Percentiles rank a stretch among this genome's conserved stretches.
These are phyloP conservation scores for Pseudozyma pruni DNA, from an alignment of 1,284 basidiomycete species.

Conservation along the genomic window DNA sequence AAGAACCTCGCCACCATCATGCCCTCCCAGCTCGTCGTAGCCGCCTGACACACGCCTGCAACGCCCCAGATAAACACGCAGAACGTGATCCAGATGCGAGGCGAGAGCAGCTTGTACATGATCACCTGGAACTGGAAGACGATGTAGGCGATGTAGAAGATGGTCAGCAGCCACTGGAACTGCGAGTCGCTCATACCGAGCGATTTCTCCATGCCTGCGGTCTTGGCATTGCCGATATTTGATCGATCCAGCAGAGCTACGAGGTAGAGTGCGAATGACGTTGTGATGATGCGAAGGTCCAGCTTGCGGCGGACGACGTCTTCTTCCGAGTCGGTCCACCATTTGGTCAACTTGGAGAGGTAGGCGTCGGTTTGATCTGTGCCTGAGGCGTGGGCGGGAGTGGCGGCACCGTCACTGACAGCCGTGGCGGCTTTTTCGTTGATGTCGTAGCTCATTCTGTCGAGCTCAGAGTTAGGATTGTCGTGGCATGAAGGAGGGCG, in stretches of 20 bases:
- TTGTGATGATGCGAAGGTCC: constrained; percentile 42
- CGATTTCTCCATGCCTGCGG: constrained; percentile 49
- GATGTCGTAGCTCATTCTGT: constrained; percentile 7
- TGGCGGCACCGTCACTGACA: neutral
- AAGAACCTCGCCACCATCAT: constrained; percentile 60
- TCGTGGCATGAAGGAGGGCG: too few relatives aligned
- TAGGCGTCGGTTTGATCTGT: constrained; percentile 8
- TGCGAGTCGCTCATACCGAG: constrained; percentile 49
- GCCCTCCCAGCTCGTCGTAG: constrained; percentile 49
- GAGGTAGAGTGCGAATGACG: constrained; percentile 38
- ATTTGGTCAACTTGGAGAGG: constrained; percentile 31
- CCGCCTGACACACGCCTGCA: constrained; percentile 51
- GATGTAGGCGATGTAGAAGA: constrained; percentile 60
- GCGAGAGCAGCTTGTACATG: constrained; percentile 56
- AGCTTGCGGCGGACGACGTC: constrained; percentile 42
- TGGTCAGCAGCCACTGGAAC: constrained; percentile 62
- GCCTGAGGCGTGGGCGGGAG: neutral
- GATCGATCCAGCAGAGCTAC: constrained; percentile 42
- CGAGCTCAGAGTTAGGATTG: too few relatives aligned
- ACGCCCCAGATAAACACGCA: constrained; percentile 60
- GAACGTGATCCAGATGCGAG: constrained; percentile 49
- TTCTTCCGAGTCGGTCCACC: constrained; percentile 59
- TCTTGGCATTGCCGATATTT: constrained; percentile 60
- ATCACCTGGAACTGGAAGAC: constrained; percentile 57
- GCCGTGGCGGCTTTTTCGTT: neutral